Percentiles rank a stretch among this genome's conserved stretches.
phyloP scores from a whole-genome alignment of 1,284 basidiomycete genomes.

The Ustilago trichophora region DNA sequence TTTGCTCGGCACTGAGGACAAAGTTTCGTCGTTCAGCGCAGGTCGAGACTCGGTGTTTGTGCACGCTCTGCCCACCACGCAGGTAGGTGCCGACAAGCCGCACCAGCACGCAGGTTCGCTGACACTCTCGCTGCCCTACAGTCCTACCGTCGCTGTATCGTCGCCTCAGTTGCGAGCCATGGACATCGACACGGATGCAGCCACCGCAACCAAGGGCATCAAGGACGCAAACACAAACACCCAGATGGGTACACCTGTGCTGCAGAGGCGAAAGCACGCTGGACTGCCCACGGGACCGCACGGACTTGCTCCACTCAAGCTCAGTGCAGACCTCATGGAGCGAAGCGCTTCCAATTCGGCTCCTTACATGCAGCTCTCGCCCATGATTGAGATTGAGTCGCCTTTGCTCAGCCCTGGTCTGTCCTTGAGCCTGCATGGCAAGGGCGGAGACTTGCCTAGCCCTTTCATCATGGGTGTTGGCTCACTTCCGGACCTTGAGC shows the following conservation, averaged over 20 bases:
- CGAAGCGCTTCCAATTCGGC: constrained; percentile 17
- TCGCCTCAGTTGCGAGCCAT: constrained; percentile 31
- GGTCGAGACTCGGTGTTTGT: constrained; percentile 51
- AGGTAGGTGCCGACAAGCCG: constrained; percentile 36
- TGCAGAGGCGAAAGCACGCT: constrained; percentile 38
- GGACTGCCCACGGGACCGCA: constrained; percentile 20
- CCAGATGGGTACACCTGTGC: constrained; percentile 36
- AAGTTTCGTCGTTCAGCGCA: constrained; percentile 4
- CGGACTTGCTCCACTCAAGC: constrained; percentile 32
- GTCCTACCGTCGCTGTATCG: constrained; percentile 24
- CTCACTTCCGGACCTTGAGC: constrained; percentile 36
- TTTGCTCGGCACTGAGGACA: constrained; percentile 6
- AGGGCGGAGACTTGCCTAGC: constrained; percentile 25
- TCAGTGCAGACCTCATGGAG: constrained; percentile 34
- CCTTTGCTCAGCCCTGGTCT: constrained; percentile 44
- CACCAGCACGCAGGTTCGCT: constrained; percentile 51
- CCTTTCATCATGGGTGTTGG: constrained; percentile 44
- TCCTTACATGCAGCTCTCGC: constrained; percentile 45
- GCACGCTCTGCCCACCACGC: constrained; percentile 55
- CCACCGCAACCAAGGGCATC: not conserved
- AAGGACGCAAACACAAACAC: constrained; percentile 1
- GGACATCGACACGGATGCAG: constrained; percentile 13
- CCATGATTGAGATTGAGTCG: constrained; percentile 48
- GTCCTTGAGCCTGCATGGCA: constrained; percentile 29
- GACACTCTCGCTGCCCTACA: constrained; percentile 54